Evolutionary conservation across 1,139 yeast species (phyloP).

Genomic region (Debaryomycetaceae sp.): DNA sequence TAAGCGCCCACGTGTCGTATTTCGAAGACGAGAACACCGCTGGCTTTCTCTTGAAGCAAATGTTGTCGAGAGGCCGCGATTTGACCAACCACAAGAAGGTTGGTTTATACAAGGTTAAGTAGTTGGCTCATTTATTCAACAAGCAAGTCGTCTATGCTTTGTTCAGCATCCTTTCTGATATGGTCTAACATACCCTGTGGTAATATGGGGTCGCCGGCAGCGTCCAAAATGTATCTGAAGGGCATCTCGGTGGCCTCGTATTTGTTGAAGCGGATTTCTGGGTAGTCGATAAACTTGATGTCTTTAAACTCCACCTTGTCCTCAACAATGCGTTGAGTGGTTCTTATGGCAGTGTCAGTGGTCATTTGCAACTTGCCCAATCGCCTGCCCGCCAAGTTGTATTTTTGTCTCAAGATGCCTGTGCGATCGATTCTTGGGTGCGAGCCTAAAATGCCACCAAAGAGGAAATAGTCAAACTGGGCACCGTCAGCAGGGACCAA

Average conservation of each 20-base stretch:
- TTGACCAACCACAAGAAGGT: slow-evolving; percentile 24
- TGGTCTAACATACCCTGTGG: slow-evolving; percentile 90
- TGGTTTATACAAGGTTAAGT: slow-evolving; percentile 14
- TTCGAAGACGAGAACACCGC: slow-evolving; percentile 86
- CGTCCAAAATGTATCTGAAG: slow-evolving; percentile 75
- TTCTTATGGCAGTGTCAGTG: slow-evolving; percentile 93
- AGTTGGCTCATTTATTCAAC: slow-evolving; percentile 14
- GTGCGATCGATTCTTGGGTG: slow-evolving; percentile 97
- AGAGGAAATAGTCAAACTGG: slow-evolving; percentile 78
- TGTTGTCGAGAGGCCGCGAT: slow-evolving; percentile 22
- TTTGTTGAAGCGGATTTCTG: slow-evolving; percentile 83
- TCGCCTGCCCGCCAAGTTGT: slow-evolving; percentile 81
- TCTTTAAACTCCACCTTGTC: slow-evolving; percentile 56
- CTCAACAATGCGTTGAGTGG: slow-evolving; percentile 73
- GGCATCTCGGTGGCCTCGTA: slow-evolving; percentile 98
- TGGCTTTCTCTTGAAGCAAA: slow-evolving; percentile 63
- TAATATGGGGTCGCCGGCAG: slow-evolving; percentile 65
- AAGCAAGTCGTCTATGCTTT: slow-evolving; percentile 62
- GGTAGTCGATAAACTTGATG: slow-evolving; percentile 83
- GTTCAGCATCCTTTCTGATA: slow-evolving; percentile 80
- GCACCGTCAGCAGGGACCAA: slow-evolving; percentile 64
- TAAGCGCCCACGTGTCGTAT: slow-evolving; percentile 84
- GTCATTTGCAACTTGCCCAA: slow-evolving; percentile 92
- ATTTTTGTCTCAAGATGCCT: slow-evolving; percentile 72
- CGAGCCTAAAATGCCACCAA: slow-evolving; percentile 95